Percentiles rank a stretch among this genome's conserved stretches.
Conservation (phyloP, 108 stramenopile genomes). For the Cyclostephanos tholiformis region DNA sequence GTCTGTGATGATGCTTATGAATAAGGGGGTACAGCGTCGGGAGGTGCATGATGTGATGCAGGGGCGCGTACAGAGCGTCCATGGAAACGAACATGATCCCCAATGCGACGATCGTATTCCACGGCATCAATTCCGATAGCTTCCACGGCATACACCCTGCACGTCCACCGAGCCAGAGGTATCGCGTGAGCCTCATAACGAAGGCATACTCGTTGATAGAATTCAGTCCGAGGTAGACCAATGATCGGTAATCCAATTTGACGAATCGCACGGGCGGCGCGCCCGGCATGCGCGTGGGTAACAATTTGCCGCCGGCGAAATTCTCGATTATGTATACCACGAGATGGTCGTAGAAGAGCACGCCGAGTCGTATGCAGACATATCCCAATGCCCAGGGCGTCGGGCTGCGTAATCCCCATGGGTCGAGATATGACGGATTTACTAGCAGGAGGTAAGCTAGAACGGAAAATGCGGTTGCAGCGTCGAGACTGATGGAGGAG, state of each 20-base stretch:
- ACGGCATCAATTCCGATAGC: slow-evolving; percentile 49
- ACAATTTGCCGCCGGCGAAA: slow-evolving; percentile 42
- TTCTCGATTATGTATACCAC: slow-evolving; percentile 63
- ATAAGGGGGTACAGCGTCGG: slow-evolving; percentile 80
- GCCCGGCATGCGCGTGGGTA: slow-evolving; percentile 66
- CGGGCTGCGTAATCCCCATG: slow-evolving; percentile 52
- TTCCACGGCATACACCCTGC: slow-evolving; percentile 7
- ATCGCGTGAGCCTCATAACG: slow-evolving; percentile 72
- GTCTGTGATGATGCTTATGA: slow-evolving; percentile 96
- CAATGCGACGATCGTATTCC: slow-evolving; percentile 75
- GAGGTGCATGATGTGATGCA: slow-evolving; percentile 84
- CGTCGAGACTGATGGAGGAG: slow-evolving; percentile 52
- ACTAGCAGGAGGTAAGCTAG: slow-evolving; percentile 38
- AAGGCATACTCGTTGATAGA: slow-evolving; percentile 84
- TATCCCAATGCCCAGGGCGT: slow-evolving; percentile 56
- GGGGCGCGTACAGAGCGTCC: slow-evolving; percentile 83
- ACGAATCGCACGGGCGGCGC: slow-evolving; percentile 59
- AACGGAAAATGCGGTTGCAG: slow-evolving; percentile 47
- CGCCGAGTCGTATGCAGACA: slow-evolving; percentile 56
- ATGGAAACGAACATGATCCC: slow-evolving; percentile 81
- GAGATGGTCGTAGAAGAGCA: slow-evolving; percentile 71
- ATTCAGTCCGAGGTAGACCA: slow-evolving; percentile 77
- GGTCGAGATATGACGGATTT: slow-evolving; percentile 64
- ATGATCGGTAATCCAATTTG: slow-evolving; percentile 53
- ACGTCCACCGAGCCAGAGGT: slow-evolving; percentile 59